Percentiles rank a stretch among this genome's conserved stretches.
These are phyloP conservation scores for Trametes polyzona DNA, from an alignment of 1,284 basidiomycete genomes.

Conservation along the genomic window DNA sequence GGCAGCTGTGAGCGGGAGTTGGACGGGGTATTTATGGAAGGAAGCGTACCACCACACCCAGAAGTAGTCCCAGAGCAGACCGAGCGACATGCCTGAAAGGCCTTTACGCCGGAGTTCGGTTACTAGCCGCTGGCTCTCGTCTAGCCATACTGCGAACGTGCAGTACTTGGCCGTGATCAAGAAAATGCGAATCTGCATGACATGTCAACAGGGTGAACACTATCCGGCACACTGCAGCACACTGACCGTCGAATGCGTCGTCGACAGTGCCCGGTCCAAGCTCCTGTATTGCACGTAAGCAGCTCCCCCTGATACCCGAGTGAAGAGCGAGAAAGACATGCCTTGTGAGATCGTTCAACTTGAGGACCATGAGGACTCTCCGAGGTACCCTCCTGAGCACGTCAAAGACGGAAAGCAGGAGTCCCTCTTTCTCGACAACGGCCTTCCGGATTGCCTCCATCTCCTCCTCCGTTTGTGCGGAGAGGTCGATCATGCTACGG, in stretches of 20 bases:
- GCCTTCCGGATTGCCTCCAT: constrained; percentile 80
- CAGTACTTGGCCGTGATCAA: constrained; percentile 93
- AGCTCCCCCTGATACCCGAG: neutral
- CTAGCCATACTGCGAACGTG: constrained; percentile 81
- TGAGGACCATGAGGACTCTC: constrained; percentile 87
- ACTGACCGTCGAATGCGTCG: constrained; percentile 72
- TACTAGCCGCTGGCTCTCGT: constrained; percentile 65
- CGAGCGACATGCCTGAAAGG: constrained; percentile 48
- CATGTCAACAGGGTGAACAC: neutral
- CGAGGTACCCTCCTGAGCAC: constrained; percentile 83
- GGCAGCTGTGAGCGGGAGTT: neutral
- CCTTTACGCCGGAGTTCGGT: constrained; percentile 53
- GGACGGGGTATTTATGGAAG: constrained; percentile 5
- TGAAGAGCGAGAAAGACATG: constrained; percentile 33
- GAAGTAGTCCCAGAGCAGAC: constrained; percentile 58
- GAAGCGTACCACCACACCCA: constrained; percentile 65
- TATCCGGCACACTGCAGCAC: neutral
- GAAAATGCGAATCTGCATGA: constrained; percentile 76
- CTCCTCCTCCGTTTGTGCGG: constrained; percentile 70
- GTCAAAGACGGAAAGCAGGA: constrained; percentile 84
- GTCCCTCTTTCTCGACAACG: constrained; percentile 78
- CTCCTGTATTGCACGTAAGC: constrained; percentile 46
- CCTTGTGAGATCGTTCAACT: constrained; percentile 84
- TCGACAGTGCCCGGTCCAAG: constrained; percentile 72
- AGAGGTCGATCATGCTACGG: constrained; percentile 76